These are phyloP conservation scores for Acacia melanoxylon DNA, from an alignment of 306 rosid species.

Conservation along the genomic window DNA sequence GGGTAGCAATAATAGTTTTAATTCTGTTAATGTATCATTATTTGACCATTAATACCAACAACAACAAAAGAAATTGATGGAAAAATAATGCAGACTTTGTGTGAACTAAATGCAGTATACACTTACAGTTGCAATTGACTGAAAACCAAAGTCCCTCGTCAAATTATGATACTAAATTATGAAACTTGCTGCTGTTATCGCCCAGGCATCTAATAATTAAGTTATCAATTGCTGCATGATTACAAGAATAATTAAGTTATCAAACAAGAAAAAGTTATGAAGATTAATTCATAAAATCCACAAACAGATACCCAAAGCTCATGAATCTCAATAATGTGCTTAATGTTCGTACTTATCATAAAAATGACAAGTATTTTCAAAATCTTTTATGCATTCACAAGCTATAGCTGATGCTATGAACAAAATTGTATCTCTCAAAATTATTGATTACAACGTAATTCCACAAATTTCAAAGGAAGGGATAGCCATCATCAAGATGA, in stretches of 20 bases:
- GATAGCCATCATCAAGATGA: conserved; percentile 3
- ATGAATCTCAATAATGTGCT: background rate
- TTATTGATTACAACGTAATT: background rate
- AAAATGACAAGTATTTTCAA: background rate
- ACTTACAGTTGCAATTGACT: too few species aligned
- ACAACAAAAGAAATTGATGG: too few species aligned
- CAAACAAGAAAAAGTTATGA: background rate
- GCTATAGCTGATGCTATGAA: background rate
- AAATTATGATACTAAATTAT: too few species aligned
- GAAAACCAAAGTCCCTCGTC: conserved; percentile 56
- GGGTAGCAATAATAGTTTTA: too few species aligned
- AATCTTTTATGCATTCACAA: too few species aligned
- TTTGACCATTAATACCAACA: too few species aligned
- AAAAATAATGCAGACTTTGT: too few species aligned
- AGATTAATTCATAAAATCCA: background rate
- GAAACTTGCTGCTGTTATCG: conserved; percentile 97
- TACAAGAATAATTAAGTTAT: conserved; percentile 30
- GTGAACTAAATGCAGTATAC: too few species aligned
- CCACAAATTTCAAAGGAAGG: background rate
- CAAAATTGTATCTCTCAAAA: background rate
- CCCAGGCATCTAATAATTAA: conserved; percentile 80
- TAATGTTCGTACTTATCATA: background rate
- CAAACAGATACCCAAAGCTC: background rate
- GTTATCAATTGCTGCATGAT: conserved; percentile 90
- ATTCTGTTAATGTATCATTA: too few species aligned